Base-by-base conservation (phyloP, 1,284 basidiomycete genomes). In the Ceratobasidium sp. region DNA sequence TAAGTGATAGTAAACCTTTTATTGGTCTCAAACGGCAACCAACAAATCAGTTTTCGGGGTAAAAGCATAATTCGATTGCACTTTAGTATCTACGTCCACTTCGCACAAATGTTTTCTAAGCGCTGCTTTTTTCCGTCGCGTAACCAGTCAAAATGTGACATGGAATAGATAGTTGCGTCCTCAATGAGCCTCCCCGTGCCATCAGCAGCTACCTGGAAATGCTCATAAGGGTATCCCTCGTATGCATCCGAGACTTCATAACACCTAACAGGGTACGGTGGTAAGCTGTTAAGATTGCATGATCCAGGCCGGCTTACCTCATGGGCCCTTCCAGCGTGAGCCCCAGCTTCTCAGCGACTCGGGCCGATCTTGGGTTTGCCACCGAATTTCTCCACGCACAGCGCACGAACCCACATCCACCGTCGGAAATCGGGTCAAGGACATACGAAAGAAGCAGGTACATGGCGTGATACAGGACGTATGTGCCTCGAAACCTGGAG, bases 91-190 rank as follows among this genome's bases (percentile, higher is more conserved):
- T 66, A 66, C 3, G 42, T 49, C 63, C 42, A 66, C 18, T 9
- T 46, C 7, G 63, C 42, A 44, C 63, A 66, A 12, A 66, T 26
- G 15, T 42, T 44, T 44, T 66, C 63, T 15, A 66, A 18, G 9
- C 40, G 63, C 44, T 66, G 63, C 23, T 26, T 66, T n/a, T 66
- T 66, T 4, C 63, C 63, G 42, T 66, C 63, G 5, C 63, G 63
- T 23, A 66, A 18, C 63, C 63, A 66, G n/a, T 66, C 63, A 20
- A 66, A 66, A 18, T 66, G 63, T 3, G 63, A 49, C 63, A 66
- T 66, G 20, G 44, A 7, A 23, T 66, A 66, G 18, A 66, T 49
- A 12, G n/a, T 28, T 15, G 63, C 63, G 15, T 66, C 63, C 28
- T 66, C 63, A 26, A 66, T 66, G n/a, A 66, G 28, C n/a, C 63